A percentile compares a stretch with the other conserved stretches of the same genome.
Evolutionary conservation across 768 basidiomycete genomes (phyloP).

Genomic region (Boletellus ananas): DNA sequence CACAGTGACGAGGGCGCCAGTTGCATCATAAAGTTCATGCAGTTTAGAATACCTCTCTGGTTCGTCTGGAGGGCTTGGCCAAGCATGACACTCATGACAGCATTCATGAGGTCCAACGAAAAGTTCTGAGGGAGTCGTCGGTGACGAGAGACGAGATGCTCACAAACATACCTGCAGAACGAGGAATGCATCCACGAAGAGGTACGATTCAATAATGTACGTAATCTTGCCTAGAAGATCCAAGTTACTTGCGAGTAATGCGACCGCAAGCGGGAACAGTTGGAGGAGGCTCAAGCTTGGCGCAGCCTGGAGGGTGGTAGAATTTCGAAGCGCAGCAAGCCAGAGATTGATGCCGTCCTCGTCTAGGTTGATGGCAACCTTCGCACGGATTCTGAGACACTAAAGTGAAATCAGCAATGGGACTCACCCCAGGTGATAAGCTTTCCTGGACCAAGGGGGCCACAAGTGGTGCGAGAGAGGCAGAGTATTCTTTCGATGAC

Average conservation of each 20-base stretch:
- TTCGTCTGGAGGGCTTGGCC: conserved; percentile 50
- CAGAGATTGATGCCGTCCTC: conserved; percentile 76
- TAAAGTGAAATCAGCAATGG: neutral
- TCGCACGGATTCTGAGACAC: conserved; percentile 5
- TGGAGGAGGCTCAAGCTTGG: conserved; percentile 53
- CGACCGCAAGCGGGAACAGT: conserved; percentile 60
- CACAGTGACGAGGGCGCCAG: conserved; percentile 59
- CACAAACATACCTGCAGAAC: conserved; percentile 56
- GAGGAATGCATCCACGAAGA: conserved; percentile 60
- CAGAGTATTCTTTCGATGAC: conserved; percentile 66
- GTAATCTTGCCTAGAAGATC: conserved; percentile 71
- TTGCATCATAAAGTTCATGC: conserved; percentile 60
- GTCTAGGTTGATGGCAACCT: conserved; percentile 71
- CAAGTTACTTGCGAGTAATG: conserved; percentile 62
- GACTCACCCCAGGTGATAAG: conserved; percentile 50
- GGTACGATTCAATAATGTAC: conserved; percentile 70
- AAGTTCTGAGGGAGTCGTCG: conserved; percentile 39
- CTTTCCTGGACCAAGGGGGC: conserved; percentile 65
- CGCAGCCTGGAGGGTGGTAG: conserved; percentile 46
- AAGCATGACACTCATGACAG: conserved; percentile 49
- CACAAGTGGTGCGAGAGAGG: conserved; percentile 49
- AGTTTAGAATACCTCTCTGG: conserved; percentile 57
- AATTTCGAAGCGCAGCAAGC: conserved; percentile 66
- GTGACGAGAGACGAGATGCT: neutral
- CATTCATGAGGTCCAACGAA: conserved; percentile 54